Percentiles rank a stretch among this genome's conserved stretches.
Conservation (phyloP, 1,139 yeast genomes). For the Hansenula sp. region DNA sequence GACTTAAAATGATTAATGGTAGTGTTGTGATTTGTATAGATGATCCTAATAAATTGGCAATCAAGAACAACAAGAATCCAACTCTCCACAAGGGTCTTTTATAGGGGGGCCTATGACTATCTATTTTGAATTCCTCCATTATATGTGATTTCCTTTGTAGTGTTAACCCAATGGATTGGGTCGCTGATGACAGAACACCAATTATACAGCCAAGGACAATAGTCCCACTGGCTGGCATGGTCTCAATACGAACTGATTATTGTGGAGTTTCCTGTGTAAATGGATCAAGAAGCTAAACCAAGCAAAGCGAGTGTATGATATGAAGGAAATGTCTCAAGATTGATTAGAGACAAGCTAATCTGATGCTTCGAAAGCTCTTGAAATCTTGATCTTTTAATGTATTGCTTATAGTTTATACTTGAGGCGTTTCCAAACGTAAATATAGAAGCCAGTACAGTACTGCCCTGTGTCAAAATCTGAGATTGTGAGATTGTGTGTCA, state of each 20-base stretch:
- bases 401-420: too few relatives aligned
- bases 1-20: conserved; percentile 76
- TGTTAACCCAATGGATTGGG: conserved; percentile 81
- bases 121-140: conserved; percentile 27
- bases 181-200: conserved; percentile 74
- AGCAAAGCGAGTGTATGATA: too few relatives aligned
- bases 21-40: conserved; percentile 80
- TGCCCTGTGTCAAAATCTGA: too few relatives aligned
- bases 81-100: conserved; percentile 69
- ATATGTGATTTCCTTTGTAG: conserved; percentile 79
- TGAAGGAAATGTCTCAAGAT: too few relatives aligned
- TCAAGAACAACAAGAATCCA: conserved; percentile 68
- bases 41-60: conserved; percentile 78
- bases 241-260: background rate
- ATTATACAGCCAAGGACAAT: conserved; percentile 60
- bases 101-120: conserved; percentile 35
- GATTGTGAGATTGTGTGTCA: too few relatives aligned
- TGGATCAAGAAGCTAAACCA: background rate
- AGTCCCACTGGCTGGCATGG: conserved; percentile 3
- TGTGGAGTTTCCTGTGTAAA: background rate
- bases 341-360: too few relatives aligned
- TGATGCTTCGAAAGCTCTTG: too few relatives aligned
- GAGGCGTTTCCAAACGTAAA: too few relatives aligned
- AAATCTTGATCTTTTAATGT: too few relatives aligned
- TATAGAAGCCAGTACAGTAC: too few relatives aligned